These are phyloP conservation scores for Plasmodium blacklocki DNA, from an alignment of 169 alveolate species.

Conservation along the genomic window DNA sequence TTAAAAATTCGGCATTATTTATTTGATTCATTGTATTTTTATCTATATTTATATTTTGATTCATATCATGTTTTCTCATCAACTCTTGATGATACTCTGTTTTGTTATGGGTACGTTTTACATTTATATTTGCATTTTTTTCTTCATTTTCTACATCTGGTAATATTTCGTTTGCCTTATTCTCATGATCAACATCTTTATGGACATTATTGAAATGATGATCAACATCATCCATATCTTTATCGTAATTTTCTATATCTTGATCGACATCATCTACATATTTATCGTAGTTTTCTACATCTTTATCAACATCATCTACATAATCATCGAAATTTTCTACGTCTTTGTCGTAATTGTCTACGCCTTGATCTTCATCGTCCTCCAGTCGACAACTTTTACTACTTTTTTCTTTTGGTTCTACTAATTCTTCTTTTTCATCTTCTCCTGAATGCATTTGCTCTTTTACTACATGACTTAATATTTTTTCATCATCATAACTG, in stretches of 20 bases:
- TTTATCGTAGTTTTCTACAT: conserved; percentile 2
- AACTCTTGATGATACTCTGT: too few relatives aligned
- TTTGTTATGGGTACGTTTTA: too few relatives aligned
- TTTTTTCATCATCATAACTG: not conserved
- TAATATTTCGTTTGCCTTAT: not conserved
- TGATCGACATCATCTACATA: not conserved
- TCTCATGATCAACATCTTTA: not conserved
- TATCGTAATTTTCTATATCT: not conserved
- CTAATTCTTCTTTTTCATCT: conserved; percentile 9
- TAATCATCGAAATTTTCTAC: conserved; percentile 1
- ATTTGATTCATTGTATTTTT: too few relatives aligned
- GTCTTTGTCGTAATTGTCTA: not conserved
- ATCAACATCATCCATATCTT: not conserved
- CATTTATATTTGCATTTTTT: not conserved
- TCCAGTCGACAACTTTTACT: not conserved
- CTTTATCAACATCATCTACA: not conserved
- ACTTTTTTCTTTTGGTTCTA: not conserved
- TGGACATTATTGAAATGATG: not conserved
- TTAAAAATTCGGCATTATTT: not conserved
- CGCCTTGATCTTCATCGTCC: conserved; percentile 10
- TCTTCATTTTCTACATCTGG: not conserved
- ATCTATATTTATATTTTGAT: too few relatives aligned
- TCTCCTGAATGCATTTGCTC: conserved; percentile 1
- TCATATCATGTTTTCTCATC: too few relatives aligned
- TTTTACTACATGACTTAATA: not conserved